Evolutionary conservation across 2,329 filamentous ascomycete species (phyloP).

Genomic region (Venturia asperata): DNA sequence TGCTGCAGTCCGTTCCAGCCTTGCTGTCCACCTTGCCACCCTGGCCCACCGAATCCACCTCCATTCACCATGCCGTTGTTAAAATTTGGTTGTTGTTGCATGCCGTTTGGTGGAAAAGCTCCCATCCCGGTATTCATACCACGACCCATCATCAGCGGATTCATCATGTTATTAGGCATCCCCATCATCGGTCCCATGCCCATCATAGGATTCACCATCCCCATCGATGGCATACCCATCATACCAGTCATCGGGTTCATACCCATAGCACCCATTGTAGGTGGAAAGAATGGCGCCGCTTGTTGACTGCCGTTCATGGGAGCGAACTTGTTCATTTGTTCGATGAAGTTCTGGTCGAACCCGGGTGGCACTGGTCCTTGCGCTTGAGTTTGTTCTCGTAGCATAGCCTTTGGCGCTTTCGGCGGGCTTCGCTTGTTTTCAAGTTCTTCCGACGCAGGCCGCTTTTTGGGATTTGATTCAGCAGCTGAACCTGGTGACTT

Average conservation of each 20-base stretch:
- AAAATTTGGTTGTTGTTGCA: conserved; percentile 29
- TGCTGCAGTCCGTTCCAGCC: conserved; percentile 25
- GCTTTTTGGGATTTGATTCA: conserved; percentile 58
- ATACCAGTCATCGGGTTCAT: conserved; percentile 38
- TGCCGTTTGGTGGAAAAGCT: conserved; percentile 29
- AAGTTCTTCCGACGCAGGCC: conserved; percentile 66
- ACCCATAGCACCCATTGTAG: conserved; percentile 40
- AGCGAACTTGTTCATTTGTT: conserved; percentile 39
- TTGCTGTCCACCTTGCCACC: conserved; percentile 16
- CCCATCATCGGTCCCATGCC: conserved; percentile 33
- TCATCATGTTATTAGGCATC: conserved; percentile 32
- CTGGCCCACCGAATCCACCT: conserved; percentile 6
- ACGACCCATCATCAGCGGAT: conserved; percentile 31
- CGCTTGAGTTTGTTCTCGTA: conserved; percentile 31
- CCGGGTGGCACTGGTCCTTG: conserved; percentile 34
- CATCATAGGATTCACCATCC: conserved; percentile 37
- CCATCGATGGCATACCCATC: conserved; percentile 36
- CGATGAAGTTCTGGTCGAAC: conserved; percentile 36
- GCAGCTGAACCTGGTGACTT: conserved; percentile 31
- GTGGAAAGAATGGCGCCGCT: conserved; percentile 9
- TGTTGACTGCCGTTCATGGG: conserved; percentile 8
- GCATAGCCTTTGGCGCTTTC: conserved; percentile 41
- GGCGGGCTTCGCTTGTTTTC: conserved; percentile 37
- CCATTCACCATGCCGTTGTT: conserved; percentile 22
- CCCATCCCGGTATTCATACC: conserved; percentile 33